phyloP scores from a whole-genome alignment of 345 rosid species.

The Linum trigynum region DNA sequence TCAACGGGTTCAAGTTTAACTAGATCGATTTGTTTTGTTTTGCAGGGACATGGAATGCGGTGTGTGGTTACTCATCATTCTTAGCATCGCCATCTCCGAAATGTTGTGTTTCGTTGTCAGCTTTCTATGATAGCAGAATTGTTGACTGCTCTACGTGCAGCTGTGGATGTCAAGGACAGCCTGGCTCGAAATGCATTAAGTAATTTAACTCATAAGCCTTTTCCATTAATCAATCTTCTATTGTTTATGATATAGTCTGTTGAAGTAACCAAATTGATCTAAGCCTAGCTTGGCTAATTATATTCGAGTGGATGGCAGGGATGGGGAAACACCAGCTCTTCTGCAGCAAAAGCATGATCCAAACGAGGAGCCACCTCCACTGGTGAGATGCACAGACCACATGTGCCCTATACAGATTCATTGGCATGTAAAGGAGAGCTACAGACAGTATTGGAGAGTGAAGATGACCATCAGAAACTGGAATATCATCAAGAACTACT shows the following conservation, averaged over 20 bases:
- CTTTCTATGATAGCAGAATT: conserved; percentile 52
- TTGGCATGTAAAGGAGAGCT: conserved; percentile 88
- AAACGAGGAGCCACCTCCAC: conserved; percentile 22
- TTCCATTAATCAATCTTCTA: no score
- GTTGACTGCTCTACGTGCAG: conserved; percentile 70
- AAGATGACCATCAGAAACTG: conserved; percentile 57
- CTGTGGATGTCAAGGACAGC: conserved; percentile 50
- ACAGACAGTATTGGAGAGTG: conserved; percentile 67
- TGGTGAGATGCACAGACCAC: conserved; percentile 55
- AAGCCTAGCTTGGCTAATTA: no score
- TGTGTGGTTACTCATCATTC: conserved; percentile 58
- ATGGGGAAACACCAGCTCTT: conserved; percentile 30
- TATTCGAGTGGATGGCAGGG: conserved; percentile 18
- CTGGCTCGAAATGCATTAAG: conserved; percentile 43
- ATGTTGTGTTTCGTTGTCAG: conserved; percentile 82
- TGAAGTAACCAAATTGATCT: no score
- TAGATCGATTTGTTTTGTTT: neutral
- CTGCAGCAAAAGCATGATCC: conserved; percentile 38
- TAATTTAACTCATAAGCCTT: conserved; percentile 12
- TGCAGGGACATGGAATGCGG: conserved; percentile 69
- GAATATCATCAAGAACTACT: conserved; percentile 54
- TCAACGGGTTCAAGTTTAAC: no score
- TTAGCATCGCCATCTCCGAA: conserved; percentile 52
- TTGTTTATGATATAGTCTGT: no score
- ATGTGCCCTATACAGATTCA: conserved; percentile 74